Evolutionary conservation across 202 grass and related monocot genomes (phyloP).

Genomic region (Schoenoplectus tabernaemontani): DNA sequence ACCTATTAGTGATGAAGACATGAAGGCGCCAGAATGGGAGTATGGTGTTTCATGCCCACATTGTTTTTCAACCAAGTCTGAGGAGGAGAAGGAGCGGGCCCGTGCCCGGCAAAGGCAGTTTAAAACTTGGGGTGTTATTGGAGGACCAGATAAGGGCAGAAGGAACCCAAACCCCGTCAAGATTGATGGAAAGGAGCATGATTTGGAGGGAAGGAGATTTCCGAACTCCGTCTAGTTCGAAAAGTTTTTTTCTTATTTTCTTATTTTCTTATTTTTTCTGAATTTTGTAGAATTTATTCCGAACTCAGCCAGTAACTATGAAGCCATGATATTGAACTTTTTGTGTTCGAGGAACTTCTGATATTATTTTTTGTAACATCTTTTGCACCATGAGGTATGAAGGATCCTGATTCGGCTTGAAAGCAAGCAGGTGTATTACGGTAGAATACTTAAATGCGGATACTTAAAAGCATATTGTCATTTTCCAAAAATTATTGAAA

Average conservation of each 20-base stretch:
- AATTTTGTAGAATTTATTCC: not conserved
- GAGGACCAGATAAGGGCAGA: constrained; percentile 77
- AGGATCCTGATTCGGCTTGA: not conserved
- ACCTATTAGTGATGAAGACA: constrained; percentile 74
- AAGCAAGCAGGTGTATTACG: not conserved
- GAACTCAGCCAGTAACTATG: not conserved
- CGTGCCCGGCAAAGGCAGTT: constrained; percentile 76
- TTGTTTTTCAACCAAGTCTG: constrained; percentile 58
- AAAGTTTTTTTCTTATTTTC: not conserved
- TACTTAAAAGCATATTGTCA: too few species aligned
- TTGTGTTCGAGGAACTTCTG: not conserved
- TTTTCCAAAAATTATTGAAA: not conserved
- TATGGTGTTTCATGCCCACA: constrained; percentile 74
- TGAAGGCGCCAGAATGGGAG: constrained; percentile 79
- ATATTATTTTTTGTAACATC: not conserved
- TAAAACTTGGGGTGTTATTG: constrained; percentile 68
- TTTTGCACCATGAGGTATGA: not conserved
- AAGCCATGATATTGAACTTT: not conserved
- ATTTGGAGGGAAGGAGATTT: constrained; percentile 16
- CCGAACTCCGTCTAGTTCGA: constrained; percentile 28
- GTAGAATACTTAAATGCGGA: not conserved
- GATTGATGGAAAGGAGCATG: constrained; percentile 4
- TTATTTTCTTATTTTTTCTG: too few species aligned
- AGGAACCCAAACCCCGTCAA: constrained; percentile 27
- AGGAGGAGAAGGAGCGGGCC: constrained; percentile 76